Conservation (phyloP, 1,139 yeast species). For the Kodamaea anthophila region DNA sequence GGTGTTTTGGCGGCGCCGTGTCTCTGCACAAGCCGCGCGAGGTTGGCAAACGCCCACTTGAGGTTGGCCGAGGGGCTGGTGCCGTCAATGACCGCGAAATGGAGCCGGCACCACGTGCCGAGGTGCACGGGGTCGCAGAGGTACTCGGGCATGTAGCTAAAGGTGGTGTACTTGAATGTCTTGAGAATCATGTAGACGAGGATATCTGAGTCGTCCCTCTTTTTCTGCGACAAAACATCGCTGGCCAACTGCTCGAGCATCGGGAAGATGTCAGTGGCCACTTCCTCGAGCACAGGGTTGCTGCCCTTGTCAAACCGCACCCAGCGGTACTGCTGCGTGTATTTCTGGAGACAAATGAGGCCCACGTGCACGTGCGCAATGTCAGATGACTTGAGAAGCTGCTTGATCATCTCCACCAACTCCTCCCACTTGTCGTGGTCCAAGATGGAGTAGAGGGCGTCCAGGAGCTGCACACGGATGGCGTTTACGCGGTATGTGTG, state of each 20-base stretch:
- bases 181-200: slow-evolving; percentile 57
- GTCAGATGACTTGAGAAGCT: slow-evolving; percentile 40
- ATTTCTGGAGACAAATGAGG: slow-evolving; percentile 49
- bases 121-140: slow-evolving; percentile 46
- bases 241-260: slow-evolving; percentile 45
- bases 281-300: slow-evolving; percentile 42
- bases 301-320: slow-evolving; percentile 38
- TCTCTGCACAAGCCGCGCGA: slow-evolving; percentile 49
- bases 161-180: slow-evolving; percentile 58
- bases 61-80: slow-evolving; percentile 35
- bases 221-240: slow-evolving; percentile 24
- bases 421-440: slow-evolving; percentile 43
- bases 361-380: slow-evolving; percentile 53
- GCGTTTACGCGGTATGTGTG: slow-evolving; percentile 30
- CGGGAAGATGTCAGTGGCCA: slow-evolving; percentile 49
- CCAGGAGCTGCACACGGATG: slow-evolving; percentile 34
- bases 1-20: slow-evolving; percentile 16
- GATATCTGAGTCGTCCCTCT: slow-evolving; percentile 38
- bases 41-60: slow-evolving; percentile 52
- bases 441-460: slow-evolving; percentile 40
- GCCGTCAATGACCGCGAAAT: slow-evolving; percentile 44
- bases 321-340: slow-evolving; percentile 55
- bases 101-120: slow-evolving; percentile 61
- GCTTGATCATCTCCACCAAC: slow-evolving; percentile 28
- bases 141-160: slow-evolving; percentile 52